Evolutionary conservation across 352 stramenopile genomes (phyloP), one percentile per base, ranked within the genome.

Genomic region (Halophytophthora polymorphica): DNA sequence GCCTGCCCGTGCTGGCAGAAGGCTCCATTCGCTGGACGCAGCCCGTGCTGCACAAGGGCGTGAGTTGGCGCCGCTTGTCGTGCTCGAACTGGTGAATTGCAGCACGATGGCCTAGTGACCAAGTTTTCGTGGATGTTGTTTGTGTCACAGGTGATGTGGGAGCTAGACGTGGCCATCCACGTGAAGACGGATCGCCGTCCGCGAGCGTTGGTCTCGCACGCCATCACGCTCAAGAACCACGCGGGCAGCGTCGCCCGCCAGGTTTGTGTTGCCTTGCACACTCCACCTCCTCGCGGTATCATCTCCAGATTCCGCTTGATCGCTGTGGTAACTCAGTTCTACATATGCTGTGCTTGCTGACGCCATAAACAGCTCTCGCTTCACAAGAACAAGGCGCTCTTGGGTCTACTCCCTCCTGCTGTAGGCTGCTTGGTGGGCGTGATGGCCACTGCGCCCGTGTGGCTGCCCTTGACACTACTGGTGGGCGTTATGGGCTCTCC

Each of bases 401-500:
- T 87, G 29, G 66, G 73, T 0, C 38, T 92, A 10, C 38, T 87
- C 6, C 72, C 78, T 13, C 68, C 67, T 1, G 33, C 88, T 4
- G 40, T 67, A 1, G 74, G 72, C 15, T 81, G 64, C 34, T 33
- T 84, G 40, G 17, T 74, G 34, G 73, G 76, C 12, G 42, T 86
- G 28, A 37, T 74, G 1, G 64, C 59, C 33, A 83, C 73, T 1
- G 67, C 73, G 33, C 78, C 76, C 15, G 36, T 87, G 8, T 89
- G 75, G 78, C 49, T 87, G 6, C 73, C 78, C 4, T 25, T 90
- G 22, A 78, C 69, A 15, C 31, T 90, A 6, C 25, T 86, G 1
- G 49, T 88, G 12, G 75, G 66, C 21, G 43, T 90, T 41, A 53
- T 88, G 35, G 77, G 77, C 8, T 81, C 80, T 35, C 76, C 78